Base-by-base conservation (phyloP, 2,329 filamentous ascomycete species). In the Colletotrichum sojae region DNA sequence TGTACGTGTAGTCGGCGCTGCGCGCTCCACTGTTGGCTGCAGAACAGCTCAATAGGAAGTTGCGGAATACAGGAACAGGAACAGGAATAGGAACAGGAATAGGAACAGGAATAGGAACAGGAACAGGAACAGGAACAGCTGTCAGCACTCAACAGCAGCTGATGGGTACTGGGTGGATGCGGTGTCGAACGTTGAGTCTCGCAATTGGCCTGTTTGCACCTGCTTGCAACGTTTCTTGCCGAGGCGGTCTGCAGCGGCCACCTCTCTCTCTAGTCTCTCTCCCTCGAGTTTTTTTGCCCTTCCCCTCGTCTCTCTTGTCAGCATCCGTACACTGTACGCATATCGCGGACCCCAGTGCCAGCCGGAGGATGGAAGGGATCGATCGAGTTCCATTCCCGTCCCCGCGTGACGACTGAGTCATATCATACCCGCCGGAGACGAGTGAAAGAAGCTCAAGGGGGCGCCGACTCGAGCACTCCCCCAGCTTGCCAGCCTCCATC, bases 381-480 rank as follows among this genome's bases (percentile, higher is more conserved):
- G 18, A 52, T 52, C 20, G 20, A 43, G 16, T 13, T 27, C 36
- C 31, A 16, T 54, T 46, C 22, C 31, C 31, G 31, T 36, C 31
- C 31, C 31, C 31, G 31, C 31, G 31, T 36, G 31, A 36, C 9
- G 36, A 48, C 59, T 54, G 59, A 62, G 59, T 62, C 59, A 62
- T 46, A 62, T 22, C 59, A 46, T 62, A 54, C 49, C 22, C 48
- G n/a, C 54, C 4, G 62, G 12, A 25, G 63, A 57, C 49, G 62
- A 57, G 48, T 52, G 52, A 51, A 25, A 18, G 31, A 20, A 25
- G 5, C 13, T 18, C 16, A 57, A 49, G 40, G 18, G 46, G 31
- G 16, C 25, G 54, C 62, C 55, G 62, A 53, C 55, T 69, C 62
- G n/a, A 45, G 63, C 62, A 46, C 20, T 51, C 54, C 55, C 51